Conservation (phyloP, 768 basidiomycete species). For the Leccinum rimulosum region DNA sequence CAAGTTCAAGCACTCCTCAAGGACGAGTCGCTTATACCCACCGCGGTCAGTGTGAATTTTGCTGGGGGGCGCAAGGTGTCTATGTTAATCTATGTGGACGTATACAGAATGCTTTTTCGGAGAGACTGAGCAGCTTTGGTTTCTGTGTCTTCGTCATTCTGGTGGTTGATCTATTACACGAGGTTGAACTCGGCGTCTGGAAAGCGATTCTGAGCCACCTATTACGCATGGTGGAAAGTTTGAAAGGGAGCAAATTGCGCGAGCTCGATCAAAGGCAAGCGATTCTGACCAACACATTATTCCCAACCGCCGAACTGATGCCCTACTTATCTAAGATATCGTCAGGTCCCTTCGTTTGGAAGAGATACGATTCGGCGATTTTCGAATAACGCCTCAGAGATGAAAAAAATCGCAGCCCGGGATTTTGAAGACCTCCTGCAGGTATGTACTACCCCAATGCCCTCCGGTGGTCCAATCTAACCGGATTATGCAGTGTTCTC, state of each 20-base stretch:
- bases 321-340: neutral
- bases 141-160: neutral
- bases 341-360: neutral
- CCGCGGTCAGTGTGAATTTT: neutral
- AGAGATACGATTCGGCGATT: neutral
- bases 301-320: neutral
- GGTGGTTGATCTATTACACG: neutral
- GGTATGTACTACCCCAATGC: neutral
- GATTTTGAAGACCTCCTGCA: neutral
- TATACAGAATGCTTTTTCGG: neutral
- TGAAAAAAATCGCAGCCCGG: neutral
- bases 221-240: neutral
- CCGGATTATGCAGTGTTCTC: neutral
- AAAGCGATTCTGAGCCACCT: neutral
- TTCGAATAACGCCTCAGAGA: neutral
- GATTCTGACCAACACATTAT: neutral
- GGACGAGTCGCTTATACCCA: neutral
- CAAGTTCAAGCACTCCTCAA: neutral
- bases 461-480: neutral
- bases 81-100: neutral
- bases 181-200: neutral
- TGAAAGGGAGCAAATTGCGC: neutral
- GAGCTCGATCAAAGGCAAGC: neutral
- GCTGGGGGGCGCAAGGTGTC: neutral
- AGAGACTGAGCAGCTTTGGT: neutral